Conservation (phyloP, 1,284 basidiomycete genomes). For the Flammula alnicola region DNA sequence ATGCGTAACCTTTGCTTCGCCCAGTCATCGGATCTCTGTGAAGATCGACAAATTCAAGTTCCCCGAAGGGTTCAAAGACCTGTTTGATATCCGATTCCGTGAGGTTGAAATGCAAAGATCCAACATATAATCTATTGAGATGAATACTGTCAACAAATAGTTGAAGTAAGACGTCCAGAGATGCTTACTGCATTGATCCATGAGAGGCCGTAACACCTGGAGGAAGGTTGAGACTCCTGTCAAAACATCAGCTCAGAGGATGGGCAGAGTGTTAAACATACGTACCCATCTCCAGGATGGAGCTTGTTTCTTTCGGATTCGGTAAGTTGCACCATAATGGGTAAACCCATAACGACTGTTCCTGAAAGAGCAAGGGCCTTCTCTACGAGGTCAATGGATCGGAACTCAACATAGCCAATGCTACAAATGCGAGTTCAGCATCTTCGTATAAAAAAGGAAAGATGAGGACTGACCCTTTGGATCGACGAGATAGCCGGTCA, state of each 20-base stretch:
- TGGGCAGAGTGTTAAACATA: constrained; percentile 18
- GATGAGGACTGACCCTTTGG: constrained; percentile 84
- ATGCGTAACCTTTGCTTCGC: constrained; percentile 96
- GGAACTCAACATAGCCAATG: constrained; percentile 98
- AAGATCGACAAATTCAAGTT: constrained; percentile 97
- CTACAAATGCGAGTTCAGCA: constrained; percentile 28
- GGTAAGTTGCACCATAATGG: constrained; percentile 94
- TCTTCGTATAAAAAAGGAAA: constrained; percentile 2
- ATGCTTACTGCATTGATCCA: constrained; percentile 75
- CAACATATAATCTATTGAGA: constrained; percentile 84
- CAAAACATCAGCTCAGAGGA: constrained; percentile 3
- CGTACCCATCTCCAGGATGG: constrained; percentile 82
- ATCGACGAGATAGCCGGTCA: constrained; percentile 89
- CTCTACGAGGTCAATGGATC: constrained; percentile 86
- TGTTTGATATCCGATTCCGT: constrained; percentile 96
- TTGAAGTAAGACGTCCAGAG: constrained; percentile 7
- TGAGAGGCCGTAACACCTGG: constrained; percentile 77
- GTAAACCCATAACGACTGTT: constrained; percentile 96
- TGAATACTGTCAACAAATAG: constrained; percentile 7
- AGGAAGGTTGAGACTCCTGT: constrained; percentile 76
- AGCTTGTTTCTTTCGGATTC: constrained; percentile 95
- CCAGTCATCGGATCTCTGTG: constrained; percentile 93
- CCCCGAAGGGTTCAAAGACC: constrained; percentile 98
- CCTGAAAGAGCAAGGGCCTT: constrained; percentile 90
- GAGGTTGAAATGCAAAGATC: constrained; percentile 95